A percentile compares a stretch with the other conserved stretches of the same genome.
These are phyloP conservation scores for Hygrocybe punicea DNA, from an alignment of 768 basidiomycete genomes.

Conservation along the genomic window DNA sequence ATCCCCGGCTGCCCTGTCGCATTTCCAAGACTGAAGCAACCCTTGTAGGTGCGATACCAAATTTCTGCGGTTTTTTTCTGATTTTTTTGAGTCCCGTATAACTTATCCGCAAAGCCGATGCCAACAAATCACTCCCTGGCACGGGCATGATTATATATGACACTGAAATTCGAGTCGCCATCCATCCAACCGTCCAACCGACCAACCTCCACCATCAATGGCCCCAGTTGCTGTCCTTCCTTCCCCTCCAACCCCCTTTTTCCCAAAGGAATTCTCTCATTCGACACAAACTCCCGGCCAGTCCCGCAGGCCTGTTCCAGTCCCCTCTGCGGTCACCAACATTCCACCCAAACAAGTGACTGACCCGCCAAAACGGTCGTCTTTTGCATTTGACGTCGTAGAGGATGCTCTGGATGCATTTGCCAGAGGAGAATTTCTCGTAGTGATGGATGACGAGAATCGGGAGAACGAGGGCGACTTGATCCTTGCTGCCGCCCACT, in stretches of 20 bases:
- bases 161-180: not conserved
- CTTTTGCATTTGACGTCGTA: conserved; percentile 76
- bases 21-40: not conserved
- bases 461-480: conserved; percentile 98
- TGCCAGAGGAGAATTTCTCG: conserved; percentile 79
- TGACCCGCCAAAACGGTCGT: conserved; percentile 18
- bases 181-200: not conserved
- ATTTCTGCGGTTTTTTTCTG: not conserved
- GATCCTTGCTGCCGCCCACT: conserved; percentile 78
- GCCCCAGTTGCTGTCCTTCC: conserved; percentile 28
- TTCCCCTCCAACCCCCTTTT: not conserved
- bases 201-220: conserved; percentile 17
- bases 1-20: not conserved
- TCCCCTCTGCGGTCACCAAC: not conserved
- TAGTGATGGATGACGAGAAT: conserved; percentile 96
- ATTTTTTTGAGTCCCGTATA: not conserved
- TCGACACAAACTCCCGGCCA: no score
- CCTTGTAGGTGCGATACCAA: not conserved
- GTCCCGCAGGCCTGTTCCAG: not conserved
- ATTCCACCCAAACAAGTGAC: conserved; percentile 29
- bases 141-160: not conserved
- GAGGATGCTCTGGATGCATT: conserved; percentile 78
- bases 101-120: not conserved
- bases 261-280: not conserved
- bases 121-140: not conserved